These are phyloP conservation scores for Yamadazyma ubonensis DNA, from an alignment of 805 yeast genomes.

Conservation along the genomic window DNA sequence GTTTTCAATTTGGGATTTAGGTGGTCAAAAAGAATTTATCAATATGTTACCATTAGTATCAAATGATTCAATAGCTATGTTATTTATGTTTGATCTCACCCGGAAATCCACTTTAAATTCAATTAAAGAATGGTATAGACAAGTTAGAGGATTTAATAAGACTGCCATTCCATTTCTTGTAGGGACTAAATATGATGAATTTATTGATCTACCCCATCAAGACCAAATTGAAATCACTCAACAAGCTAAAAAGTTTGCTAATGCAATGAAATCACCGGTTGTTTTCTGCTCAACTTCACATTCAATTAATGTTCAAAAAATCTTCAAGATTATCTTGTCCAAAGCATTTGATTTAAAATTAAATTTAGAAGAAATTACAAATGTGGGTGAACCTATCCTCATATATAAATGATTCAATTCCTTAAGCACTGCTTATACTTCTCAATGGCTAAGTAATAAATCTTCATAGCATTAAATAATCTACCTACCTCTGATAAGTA, in stretches of 20 bases:
- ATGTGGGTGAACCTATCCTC: slow-evolving; percentile 89
- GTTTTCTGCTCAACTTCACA: slow-evolving; percentile 90
- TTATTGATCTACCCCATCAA: slow-evolving; percentile 71
- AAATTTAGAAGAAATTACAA: slow-evolving; percentile 78
- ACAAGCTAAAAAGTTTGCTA: slow-evolving; percentile 81
- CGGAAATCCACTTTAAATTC: slow-evolving; percentile 81
- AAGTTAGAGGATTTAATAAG: slow-evolving; percentile 83
- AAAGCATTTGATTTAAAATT: slow-evolving; percentile 86
- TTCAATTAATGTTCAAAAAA: slow-evolving; percentile 90
- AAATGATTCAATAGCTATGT: slow-evolving; percentile 85
- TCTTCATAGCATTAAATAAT: too few relatives aligned
- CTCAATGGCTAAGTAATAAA: too few relatives aligned
- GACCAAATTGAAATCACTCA: slow-evolving; percentile 84
- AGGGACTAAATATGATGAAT: slow-evolving; percentile 91
- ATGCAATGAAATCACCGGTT: slow-evolving; percentile 82
- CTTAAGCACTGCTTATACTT: too few relatives aligned
- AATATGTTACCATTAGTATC: slow-evolving; percentile 94
- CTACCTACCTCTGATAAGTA: slow-evolving; percentile 1
- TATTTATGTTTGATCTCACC: slow-evolving; percentile 86
- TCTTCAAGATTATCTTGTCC: slow-evolving; percentile 85
- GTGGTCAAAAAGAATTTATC: slow-evolving; percentile 92
- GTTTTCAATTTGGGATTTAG: slow-evolving; percentile 92
- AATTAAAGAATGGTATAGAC: slow-evolving; percentile 93
- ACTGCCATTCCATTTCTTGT: slow-evolving; percentile 88
- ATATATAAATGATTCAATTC: slow-evolving; percentile 46